These are phyloP conservation scores for Hanseniaspora taiwanica DNA, from an alignment of 805 yeast genomes.

Conservation along the genomic window DNA sequence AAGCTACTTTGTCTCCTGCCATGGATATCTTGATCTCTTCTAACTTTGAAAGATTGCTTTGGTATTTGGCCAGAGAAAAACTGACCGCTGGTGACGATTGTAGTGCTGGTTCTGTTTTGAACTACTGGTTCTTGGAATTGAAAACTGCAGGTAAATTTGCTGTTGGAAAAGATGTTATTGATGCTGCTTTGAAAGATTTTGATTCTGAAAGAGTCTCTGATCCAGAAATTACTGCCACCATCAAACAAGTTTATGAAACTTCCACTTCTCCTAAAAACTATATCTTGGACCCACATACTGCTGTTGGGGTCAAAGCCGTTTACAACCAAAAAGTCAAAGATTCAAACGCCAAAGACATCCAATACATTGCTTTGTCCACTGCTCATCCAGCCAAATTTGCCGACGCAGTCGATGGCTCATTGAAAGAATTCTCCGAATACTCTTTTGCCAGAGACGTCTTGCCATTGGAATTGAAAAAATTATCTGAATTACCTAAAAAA, in stretches of 20 bases:
- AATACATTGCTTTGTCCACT: constrained; percentile 72
- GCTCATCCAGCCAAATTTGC: constrained; percentile 99
- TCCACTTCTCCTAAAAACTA: constrained; percentile 47
- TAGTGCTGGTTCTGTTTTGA: constrained; percentile 62
- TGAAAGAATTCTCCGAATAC: constrained; percentile 53
- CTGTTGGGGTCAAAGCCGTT: constrained; percentile 83
- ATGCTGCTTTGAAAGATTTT: constrained; percentile 55
- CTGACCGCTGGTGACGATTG: constrained; percentile 28
- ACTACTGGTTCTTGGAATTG: constrained; percentile 66
- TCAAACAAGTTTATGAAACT: constrained; percentile 50
- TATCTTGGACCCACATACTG: constrained; percentile 90
- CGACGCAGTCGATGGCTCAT: constrained; percentile 82
- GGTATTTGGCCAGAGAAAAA: constrained; percentile 80
- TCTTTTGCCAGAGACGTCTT: constrained; percentile 79
- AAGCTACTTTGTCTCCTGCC: constrained; percentile 90
- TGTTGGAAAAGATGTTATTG: constrained; percentile 52
- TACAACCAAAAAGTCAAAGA: constrained; percentile 43
- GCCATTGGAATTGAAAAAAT: constrained; percentile 71
- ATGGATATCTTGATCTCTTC: constrained; percentile 96
- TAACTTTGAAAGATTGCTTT: constrained; percentile 88
- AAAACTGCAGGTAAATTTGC: constrained; percentile 63
- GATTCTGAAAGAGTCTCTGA: constrained; percentile 72
- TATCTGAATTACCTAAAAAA: constrained; percentile 61
- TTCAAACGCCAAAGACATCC: constrained; percentile 27
- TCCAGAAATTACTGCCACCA: constrained; percentile 65